phyloP scores from a whole-genome alignment of 305 asterid species.

The Fraxinus greggii region DNA sequence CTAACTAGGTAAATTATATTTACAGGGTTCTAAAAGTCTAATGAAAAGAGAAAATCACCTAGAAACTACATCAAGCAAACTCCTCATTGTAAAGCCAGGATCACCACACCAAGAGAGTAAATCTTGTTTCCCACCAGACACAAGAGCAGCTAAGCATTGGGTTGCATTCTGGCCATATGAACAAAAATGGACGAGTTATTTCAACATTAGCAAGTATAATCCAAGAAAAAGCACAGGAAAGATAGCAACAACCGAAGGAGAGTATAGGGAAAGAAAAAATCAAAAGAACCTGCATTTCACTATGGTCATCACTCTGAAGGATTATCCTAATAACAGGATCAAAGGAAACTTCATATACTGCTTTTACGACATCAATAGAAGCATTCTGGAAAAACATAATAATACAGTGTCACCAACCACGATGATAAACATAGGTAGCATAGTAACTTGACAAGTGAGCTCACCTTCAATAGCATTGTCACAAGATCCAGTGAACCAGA shows the following conservation, averaged over 20 bases:
- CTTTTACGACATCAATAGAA: conserved; percentile 73
- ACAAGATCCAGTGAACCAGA: conserved; percentile 92
- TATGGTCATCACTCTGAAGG: conserved; percentile 82
- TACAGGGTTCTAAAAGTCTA: not conserved
- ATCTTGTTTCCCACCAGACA: conserved; percentile 88
- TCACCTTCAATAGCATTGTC: conserved; percentile 81
- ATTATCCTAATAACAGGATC: conserved; percentile 66
- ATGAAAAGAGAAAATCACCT: conserved; percentile 47
- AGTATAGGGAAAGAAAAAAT: conserved; percentile 19
- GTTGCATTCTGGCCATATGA: conserved; percentile 69
- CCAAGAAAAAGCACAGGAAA: conserved; percentile 14
- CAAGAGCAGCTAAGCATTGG: conserved; percentile 82
- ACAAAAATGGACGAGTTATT: conserved; percentile 26
- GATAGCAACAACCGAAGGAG: conserved; percentile 18
- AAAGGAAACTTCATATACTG: conserved; percentile 69
- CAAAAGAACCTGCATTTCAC: conserved; percentile 82
- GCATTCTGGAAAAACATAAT: conserved; percentile 56
- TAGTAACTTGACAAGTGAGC: conserved; percentile 20
- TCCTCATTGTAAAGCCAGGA: conserved; percentile 81
- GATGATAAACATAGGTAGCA: not conserved
- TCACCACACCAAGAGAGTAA: conserved; percentile 79
- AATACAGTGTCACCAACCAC: conserved; percentile 17
- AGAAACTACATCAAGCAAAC: conserved; percentile 93
- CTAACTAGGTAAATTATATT: not conserved
- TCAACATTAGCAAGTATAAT: conserved; percentile 9